phyloP scores from a whole-genome alignment of 441 rosid species.

The Arabidopsis hybrid region DNA sequence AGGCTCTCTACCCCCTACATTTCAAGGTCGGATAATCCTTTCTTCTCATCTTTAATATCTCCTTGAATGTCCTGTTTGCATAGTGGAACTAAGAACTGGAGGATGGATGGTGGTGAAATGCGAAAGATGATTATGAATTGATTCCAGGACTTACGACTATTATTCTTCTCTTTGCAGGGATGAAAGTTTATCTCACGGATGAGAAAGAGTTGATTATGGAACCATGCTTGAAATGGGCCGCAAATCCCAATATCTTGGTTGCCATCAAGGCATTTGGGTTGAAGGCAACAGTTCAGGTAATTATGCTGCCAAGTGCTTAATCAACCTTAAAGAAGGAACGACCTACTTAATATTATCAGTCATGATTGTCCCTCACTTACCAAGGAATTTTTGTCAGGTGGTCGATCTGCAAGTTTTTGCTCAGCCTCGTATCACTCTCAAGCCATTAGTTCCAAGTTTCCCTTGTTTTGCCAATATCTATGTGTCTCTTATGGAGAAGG shows the following conservation, averaged over 20 bases:
- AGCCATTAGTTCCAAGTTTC: conserved; percentile 94
- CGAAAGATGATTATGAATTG: conserved; percentile 1
- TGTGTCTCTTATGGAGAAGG: conserved; percentile 98
- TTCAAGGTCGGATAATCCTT: conserved; percentile 59
- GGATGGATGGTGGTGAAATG: not conserved
- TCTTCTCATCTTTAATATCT: conserved; percentile 8
- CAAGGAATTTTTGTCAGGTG: conserved; percentile 56
- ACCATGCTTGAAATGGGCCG: conserved; percentile 95
- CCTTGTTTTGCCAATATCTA: conserved; percentile 92
- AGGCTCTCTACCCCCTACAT: conserved; percentile 90
- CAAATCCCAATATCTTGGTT: conserved; percentile 78
- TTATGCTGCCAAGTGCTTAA: conserved; percentile 10
- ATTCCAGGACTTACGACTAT: not conserved
- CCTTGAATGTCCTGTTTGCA: conserved; percentile 5
- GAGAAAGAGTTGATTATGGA: conserved; percentile 99
- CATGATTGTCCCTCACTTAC: conserved; percentile 22
- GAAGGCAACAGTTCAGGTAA: conserved; percentile 95
- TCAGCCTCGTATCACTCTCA: conserved; percentile 88
- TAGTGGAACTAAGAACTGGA: not conserved
- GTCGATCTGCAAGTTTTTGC: conserved; percentile 94
- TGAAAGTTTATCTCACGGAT: conserved; percentile 94
- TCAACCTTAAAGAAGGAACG: not conserved
- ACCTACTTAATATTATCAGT: not conserved
- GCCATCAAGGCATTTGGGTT: conserved; percentile 90
- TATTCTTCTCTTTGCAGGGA: conserved; percentile 59